Conservation (phyloP, 441 rosid genomes). For the Euphorbia celastroides region DNA sequence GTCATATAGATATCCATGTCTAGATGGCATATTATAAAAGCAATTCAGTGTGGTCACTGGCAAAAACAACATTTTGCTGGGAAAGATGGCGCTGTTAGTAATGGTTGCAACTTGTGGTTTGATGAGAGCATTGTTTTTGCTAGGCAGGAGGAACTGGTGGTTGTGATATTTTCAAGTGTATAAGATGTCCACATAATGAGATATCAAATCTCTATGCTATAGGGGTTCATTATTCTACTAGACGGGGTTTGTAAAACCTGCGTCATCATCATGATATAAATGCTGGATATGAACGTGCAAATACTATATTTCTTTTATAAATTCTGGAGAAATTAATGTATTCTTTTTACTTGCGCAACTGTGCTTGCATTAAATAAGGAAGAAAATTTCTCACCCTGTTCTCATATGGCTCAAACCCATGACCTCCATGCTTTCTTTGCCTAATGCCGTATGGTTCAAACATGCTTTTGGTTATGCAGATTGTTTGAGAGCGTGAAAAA, state of each 20-base stretch:
- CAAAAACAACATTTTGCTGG: not conserved
- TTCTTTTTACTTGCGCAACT: too few relatives aligned
- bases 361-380: too few relatives aligned
- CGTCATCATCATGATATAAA: not conserved
- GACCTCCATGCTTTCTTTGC: too few relatives aligned
- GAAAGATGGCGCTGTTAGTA: not conserved
- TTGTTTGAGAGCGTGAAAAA: not conserved
- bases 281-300: not conserved
- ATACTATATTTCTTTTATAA: not conserved
- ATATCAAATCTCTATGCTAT: not conserved
- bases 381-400: too few relatives aligned
- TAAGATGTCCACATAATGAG: too few relatives aligned
- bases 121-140: not conserved
- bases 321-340: not conserved
- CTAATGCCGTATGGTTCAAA: not conserved
- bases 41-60: not conserved
- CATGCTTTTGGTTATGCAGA: not conserved
- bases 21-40: not conserved
- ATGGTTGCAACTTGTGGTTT: not conserved
- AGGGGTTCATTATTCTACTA: not conserved
- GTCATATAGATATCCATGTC: not conserved
- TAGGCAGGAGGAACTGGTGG: not conserved
- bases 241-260: too few relatives aligned
- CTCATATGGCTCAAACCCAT: too few relatives aligned
- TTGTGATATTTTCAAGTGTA: not conserved